Percentiles rank a stretch among this genome's conserved stretches.
Evolutionary conservation across 352 stramenopile species (phyloP).

Genomic region (Pythium rhizo-oryzae): DNA sequence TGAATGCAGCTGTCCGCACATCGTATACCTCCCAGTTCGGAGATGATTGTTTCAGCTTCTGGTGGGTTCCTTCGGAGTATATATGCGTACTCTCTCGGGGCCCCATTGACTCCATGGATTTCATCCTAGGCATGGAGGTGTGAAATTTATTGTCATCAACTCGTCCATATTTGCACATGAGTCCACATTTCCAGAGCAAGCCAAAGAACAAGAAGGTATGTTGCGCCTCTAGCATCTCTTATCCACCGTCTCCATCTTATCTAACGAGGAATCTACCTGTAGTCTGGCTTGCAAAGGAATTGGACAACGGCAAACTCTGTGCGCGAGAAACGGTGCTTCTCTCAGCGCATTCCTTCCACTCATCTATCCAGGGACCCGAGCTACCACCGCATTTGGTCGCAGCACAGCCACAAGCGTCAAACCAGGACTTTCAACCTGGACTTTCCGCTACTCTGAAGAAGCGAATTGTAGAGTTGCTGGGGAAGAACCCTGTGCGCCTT

Average conservation of each 20-base stretch:
- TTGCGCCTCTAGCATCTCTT: too few species aligned
- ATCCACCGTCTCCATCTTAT: background rate
- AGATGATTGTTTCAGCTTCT: constrained; percentile 76
- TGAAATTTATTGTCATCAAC: constrained; percentile 83
- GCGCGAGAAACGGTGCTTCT: constrained; percentile 68
- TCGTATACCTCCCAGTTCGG: constrained; percentile 63
- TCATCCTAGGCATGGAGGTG: constrained; percentile 67
- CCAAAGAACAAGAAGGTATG: constrained; percentile 58
- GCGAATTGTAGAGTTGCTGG: constrained; percentile 19
- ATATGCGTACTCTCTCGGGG: too few species aligned
- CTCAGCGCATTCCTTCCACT: constrained; percentile 33
- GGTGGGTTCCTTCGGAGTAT: too few species aligned
- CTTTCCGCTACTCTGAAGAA: constrained; percentile 11
- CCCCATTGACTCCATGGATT: too few species aligned
- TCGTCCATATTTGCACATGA: constrained; percentile 44
- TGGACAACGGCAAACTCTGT: constrained; percentile 84
- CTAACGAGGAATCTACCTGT: background rate
- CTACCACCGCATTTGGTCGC: constrained; percentile 23
- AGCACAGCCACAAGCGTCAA: background rate
- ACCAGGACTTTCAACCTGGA: constrained; percentile 17
- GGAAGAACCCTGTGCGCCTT: constrained; percentile 21
- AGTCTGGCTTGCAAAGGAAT: constrained; percentile 79
- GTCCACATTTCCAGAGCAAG: constrained; percentile 33
- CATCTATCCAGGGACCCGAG: constrained; percentile 27
- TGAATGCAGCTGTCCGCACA: background rate